Evolutionary conservation across 495 filamentous ascomycete genomes (phyloP), one percentile per base, ranked within the genome.

Genomic region (Trichoderma erinaceum): DNA sequence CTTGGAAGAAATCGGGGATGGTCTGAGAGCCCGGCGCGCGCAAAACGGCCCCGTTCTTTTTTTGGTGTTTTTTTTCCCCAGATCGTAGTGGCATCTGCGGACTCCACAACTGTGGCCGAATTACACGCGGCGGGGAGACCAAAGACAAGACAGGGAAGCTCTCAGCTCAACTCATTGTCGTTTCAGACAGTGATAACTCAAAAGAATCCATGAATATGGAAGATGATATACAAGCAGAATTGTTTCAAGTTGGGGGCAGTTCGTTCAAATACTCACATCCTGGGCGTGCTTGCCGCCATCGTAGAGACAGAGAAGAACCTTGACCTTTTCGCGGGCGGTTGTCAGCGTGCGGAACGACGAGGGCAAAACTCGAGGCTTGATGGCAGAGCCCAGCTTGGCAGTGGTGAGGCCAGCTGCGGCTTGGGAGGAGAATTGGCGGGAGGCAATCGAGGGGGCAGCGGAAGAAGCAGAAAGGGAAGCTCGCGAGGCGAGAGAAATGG

Each of bases 291-390:
- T 72, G 70, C 80, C 77, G 65, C 84, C 84, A 70, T 86, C 84
- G 76, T 86, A 86, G 67, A 86, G 76, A 66, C 85, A 81, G 68
- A 78, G 70, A 66, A 86, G 79, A 70, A 86, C 83, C 75, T 86
- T 86, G 77, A 84, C 82, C 82, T 84, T 78, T 83, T 82, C 78
- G 76, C 77, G 80, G 72, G 56, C 56, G 56, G 56, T 35, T 61
- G 56, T 61, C 27, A 61, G 56, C 56, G 56, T 61, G 23, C 56
- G 56, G 23, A 61, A 15, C 23, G 56, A 29, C 4, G 56, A 61
- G 2, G 56, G 56, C 56, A 61, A 3, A 11, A 61, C 23, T 23
- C 56, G 56, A 8, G 56, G 56, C 56, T 27, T 61, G 56, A 25
- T 32, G 56, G 16, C 27, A 29, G 56, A 27, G 56, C 56, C 56